Evolutionary conservation across 768 basidiomycete species (phyloP), one percentile per base, ranked within the genome.

Genomic region (Rossbeevera mucosa): DNA sequence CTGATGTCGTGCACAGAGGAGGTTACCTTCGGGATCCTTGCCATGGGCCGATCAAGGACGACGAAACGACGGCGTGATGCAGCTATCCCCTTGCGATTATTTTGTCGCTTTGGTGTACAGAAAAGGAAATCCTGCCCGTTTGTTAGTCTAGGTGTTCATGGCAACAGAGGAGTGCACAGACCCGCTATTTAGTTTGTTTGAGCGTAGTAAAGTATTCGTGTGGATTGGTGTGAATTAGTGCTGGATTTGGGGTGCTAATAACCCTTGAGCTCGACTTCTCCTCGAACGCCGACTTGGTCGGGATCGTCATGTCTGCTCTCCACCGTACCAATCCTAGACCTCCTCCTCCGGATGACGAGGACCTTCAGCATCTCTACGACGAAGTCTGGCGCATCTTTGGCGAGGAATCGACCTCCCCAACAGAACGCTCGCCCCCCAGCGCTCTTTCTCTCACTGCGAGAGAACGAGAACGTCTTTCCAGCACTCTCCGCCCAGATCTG

Each of bases 341-440:
- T 25, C 67, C 68, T 14, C 72, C 73, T 7, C 80, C 83, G 4
- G 79, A 79, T 33, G 87, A 88, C 55, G 81, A 82, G 60, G 86
- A 88, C 62, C 76, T 89, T 5, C 83, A 87, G 59, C 76, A 78
- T 51, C 77, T 90, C 41, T 90, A 88, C 67, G 80, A 88, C 56
- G 83, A 87, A 65, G 86, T 89, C 20, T 83, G 84, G 74, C 80
- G 80, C 42, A 80, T 79, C 25, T 89, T 86, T 59, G 69, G 75
- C 26, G 82, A 85, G 47, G 77, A 78, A 59, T 29, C 67, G 3
- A 0, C 57, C 5, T 68, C 76, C 0, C 67, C 70, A 25, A 56
- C 67, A 33, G 64, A 69, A 50, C 68, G 61, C 31, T 52, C 64
- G 9, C 57, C 59, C 25, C 56, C 38, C 51, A 58, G 45, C 29